Percentiles rank a stretch among this genome's conserved stretches.
These are phyloP conservation scores for Xylariaceae sp. DNA, from an alignment of 2,329 filamentous ascomycete genomes.

Conservation along the genomic window DNA sequence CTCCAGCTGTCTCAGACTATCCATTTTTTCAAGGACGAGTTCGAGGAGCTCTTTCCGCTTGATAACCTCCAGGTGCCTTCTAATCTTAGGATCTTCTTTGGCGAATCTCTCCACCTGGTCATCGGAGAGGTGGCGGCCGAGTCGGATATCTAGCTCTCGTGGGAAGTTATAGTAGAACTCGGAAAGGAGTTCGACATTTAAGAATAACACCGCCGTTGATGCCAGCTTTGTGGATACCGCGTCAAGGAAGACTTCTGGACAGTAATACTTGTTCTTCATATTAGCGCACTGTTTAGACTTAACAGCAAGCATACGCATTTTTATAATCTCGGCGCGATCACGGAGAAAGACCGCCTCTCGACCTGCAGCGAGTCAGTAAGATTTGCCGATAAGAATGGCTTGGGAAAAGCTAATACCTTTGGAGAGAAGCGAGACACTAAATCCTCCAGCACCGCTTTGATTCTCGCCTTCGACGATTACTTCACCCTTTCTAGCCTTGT, in stretches of 20 bases:
- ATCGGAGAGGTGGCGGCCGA: constrained; percentile 74
- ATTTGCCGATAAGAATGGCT: neutral
- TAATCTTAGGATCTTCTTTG: constrained; percentile 85
- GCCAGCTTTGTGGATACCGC: constrained; percentile 93
- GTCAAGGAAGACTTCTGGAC: constrained; percentile 96
- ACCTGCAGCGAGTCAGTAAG: constrained; percentile 46
- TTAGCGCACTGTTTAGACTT: constrained; percentile 85
- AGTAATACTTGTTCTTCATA: constrained; percentile 90
- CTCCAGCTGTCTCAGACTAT: constrained; percentile 80
- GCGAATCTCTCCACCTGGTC: constrained; percentile 86
- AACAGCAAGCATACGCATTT: constrained; percentile 81
- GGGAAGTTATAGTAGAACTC: constrained; percentile 99
- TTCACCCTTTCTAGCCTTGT: constrained; percentile 83
- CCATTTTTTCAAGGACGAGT: constrained; percentile 92
- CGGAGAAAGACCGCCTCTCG: constrained; percentile 92
- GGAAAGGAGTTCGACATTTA: constrained; percentile 92
- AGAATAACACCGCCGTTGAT: constrained; percentile 89
- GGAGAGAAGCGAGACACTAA: constrained; percentile 78
- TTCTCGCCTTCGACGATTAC: constrained; percentile 80
- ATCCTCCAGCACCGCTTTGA: constrained; percentile 82
- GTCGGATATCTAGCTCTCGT: constrained; percentile 78
- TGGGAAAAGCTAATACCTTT: constrained; percentile 56
- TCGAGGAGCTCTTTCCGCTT: constrained; percentile 88
- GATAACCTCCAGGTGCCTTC: constrained; percentile 86
- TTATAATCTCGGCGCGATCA: constrained; percentile 83